Percentiles rank a stretch among this genome's conserved stretches.
Conservation (phyloP, 306 rosid genomes). For the Gastrolobium villosum region DNA sequence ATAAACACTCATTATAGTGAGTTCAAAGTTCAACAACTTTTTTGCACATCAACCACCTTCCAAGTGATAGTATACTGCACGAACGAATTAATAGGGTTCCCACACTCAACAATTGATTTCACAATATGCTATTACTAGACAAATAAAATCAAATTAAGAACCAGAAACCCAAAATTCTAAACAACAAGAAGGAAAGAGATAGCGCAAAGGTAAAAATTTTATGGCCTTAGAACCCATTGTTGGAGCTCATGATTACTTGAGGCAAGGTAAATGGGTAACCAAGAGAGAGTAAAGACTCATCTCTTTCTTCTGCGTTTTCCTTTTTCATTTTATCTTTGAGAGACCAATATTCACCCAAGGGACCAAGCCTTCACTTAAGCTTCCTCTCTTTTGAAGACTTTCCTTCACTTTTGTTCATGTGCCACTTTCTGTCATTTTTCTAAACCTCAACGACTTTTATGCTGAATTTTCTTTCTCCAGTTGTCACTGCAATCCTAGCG, state of each 20-base stretch:
- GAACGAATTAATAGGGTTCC: slow-evolving; percentile 20
- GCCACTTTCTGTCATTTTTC: slow-evolving; percentile 60
- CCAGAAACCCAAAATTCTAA: neutral
- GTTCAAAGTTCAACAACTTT: too few relatives aligned
- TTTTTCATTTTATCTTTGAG: slow-evolving; percentile 27
- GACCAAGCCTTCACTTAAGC: slow-evolving; percentile 87
- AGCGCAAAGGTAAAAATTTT: slow-evolving; percentile 2
- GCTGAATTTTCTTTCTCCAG: too few relatives aligned
- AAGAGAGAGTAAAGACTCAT: slow-evolving; percentile 65
- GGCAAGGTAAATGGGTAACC: slow-evolving; percentile 51
- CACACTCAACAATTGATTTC: slow-evolving; percentile 26
- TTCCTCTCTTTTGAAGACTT: slow-evolving; percentile 77
- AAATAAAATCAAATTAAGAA: slow-evolving; percentile 14
- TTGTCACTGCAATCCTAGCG: too few relatives aligned
- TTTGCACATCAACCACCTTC: slow-evolving; percentile 20
- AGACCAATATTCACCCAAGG: slow-evolving; percentile 82
- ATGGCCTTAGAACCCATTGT: slow-evolving; percentile 49
- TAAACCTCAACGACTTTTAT: too few relatives aligned
- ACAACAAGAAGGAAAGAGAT: neutral
- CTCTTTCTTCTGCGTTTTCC: slow-evolving; percentile 41
- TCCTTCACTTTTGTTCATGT: slow-evolving; percentile 49
- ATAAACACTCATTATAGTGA: slow-evolving; percentile 58
- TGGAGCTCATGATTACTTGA: slow-evolving; percentile 30
- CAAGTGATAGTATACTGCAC: neutral
- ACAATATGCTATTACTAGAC: slow-evolving; percentile 50